A percentile compares a stretch with the other conserved stretches of the same genome.
Evolutionary conservation across 2,329 filamentous ascomycete genomes (phyloP).

Genomic region (Monilinia fructigena): DNA sequence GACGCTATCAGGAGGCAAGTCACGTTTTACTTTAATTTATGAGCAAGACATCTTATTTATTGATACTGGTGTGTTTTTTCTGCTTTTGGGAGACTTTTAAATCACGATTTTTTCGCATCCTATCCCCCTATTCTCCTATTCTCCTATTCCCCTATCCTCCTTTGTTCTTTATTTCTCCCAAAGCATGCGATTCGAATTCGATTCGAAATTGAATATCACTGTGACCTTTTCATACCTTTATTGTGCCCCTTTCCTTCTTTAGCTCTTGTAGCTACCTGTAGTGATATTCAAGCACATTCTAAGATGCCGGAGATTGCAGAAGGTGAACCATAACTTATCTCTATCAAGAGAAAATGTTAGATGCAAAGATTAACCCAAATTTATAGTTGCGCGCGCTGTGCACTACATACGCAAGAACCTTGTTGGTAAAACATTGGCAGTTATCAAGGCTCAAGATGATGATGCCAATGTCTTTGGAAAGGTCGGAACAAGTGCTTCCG

Average conservation of each 20-base stretch:
- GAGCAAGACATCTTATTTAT: too few species aligned
- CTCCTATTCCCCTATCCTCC: neutral
- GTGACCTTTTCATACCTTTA: neutral
- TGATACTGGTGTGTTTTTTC: neutral
- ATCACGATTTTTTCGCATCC: neutral
- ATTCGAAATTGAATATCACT: neutral
- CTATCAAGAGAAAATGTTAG: neutral
- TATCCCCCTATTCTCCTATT: neutral
- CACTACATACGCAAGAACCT: slow-evolving; percentile 80
- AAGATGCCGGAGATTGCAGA: slow-evolving; percentile 64
- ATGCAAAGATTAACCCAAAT: slow-evolving; percentile 12
- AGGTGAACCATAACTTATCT: slow-evolving; percentile 42
- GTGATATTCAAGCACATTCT: neutral
- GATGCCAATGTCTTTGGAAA: slow-evolving; percentile 90
- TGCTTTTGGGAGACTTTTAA: neutral
- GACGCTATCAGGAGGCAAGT: too few species aligned
- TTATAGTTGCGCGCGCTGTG: slow-evolving; percentile 73
- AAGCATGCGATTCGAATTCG: neutral
- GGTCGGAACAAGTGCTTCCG: slow-evolving; percentile 73
- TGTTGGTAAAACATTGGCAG: slow-evolving; percentile 76
- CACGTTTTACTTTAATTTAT: too few species aligned
- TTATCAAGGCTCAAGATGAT: slow-evolving; percentile 72
- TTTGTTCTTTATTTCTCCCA: neutral
- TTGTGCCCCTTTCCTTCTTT: neutral
- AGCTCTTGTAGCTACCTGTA: neutral